Percentiles rank a stretch among this genome's conserved stretches.
phyloP scores from a whole-genome alignment of 805 yeast species.

The Torulaspora delbrueckii region DNA sequence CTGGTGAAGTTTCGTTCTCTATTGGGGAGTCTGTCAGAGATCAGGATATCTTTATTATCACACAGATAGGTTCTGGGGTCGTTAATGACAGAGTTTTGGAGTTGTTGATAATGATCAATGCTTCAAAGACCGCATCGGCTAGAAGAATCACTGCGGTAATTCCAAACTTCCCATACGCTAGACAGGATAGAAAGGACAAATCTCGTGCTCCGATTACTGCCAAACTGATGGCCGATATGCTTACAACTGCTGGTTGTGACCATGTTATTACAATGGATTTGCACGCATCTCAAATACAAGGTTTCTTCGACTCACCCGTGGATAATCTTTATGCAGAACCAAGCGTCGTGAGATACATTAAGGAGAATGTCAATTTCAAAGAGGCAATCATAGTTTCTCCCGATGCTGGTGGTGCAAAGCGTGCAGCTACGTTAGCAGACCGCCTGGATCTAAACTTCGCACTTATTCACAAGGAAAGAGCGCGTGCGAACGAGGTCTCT shows the following conservation, averaged over 20 bases:
- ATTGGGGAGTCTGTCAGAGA: constrained; percentile 81
- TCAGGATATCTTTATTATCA: constrained; percentile 74
- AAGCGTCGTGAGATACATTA: constrained; percentile 67
- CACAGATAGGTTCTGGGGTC: constrained; percentile 74
- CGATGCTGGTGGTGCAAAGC: constrained; percentile 87
- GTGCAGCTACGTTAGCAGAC: constrained; percentile 84
- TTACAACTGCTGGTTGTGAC: constrained; percentile 79
- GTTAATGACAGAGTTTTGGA: constrained; percentile 74
- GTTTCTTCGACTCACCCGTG: constrained; percentile 77
- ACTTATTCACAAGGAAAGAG: constrained; percentile 79
- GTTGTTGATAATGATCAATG: constrained; percentile 70
- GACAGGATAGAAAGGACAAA: constrained; percentile 83
- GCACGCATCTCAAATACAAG: constrained; percentile 87
- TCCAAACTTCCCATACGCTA: constrained; percentile 83
- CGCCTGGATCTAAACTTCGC: constrained; percentile 75
- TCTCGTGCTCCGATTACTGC: constrained; percentile 84
- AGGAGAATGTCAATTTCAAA: constrained; percentile 51
- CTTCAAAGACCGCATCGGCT: constrained; percentile 79
- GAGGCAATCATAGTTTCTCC: constrained; percentile 78
- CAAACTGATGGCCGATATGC: constrained; percentile 74
- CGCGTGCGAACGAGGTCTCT: constrained; percentile 76
- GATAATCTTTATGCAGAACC: constrained; percentile 85
- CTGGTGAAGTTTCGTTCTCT: constrained; percentile 69
- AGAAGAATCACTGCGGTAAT: constrained; percentile 77
- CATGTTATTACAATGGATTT: constrained; percentile 85